These are phyloP conservation scores for Pythium sp. DNA, from an alignment of 352 stramenopile species.

Conservation along the genomic window DNA sequence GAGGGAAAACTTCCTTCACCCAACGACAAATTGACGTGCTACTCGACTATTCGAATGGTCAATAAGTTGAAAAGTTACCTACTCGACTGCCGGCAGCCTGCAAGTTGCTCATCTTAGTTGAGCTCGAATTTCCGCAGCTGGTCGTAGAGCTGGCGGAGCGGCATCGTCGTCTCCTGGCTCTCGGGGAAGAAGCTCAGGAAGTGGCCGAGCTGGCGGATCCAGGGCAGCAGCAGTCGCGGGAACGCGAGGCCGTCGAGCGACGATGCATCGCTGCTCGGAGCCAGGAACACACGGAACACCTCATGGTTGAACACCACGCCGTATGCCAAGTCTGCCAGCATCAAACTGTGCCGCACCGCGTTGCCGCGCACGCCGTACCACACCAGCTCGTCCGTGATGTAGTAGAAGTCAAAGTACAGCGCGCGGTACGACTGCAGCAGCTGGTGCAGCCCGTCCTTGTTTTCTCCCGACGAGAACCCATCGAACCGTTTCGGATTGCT, in stretches of 20 bases:
- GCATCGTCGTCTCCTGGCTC: slow-evolving; percentile 78
- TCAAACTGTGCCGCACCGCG: slow-evolving; percentile 76
- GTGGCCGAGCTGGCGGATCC: slow-evolving; percentile 83
- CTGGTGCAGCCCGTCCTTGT: slow-evolving; percentile 51
- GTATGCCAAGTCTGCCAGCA: slow-evolving; percentile 79
- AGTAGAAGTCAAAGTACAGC: slow-evolving; percentile 90
- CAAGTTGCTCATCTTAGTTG: background rate
- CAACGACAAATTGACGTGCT: no score
- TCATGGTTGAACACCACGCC: slow-evolving; percentile 85
- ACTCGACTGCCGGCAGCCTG: no score
- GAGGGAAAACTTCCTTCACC: no score
- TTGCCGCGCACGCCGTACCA: slow-evolving; percentile 86
- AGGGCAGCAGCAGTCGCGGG: slow-evolving; percentile 74
- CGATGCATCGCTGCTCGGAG: slow-evolving; percentile 15
- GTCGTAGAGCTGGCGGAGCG: slow-evolving; percentile 77
- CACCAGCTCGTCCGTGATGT: slow-evolving; percentile 88
- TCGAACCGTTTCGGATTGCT: slow-evolving; percentile 23
- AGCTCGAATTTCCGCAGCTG: slow-evolving; percentile 74
- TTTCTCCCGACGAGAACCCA: slow-evolving; percentile 15
- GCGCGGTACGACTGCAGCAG: slow-evolving; percentile 77
- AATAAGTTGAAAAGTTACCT: no score
- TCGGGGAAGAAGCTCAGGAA: slow-evolving; percentile 88
- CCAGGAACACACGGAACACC: slow-evolving; percentile 71
- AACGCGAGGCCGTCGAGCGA: slow-evolving; percentile 33
- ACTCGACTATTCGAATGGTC: no score